phyloP scores from a whole-genome alignment of 2,329 filamentous ascomycete genomes.

The Aciculosporium take region DNA sequence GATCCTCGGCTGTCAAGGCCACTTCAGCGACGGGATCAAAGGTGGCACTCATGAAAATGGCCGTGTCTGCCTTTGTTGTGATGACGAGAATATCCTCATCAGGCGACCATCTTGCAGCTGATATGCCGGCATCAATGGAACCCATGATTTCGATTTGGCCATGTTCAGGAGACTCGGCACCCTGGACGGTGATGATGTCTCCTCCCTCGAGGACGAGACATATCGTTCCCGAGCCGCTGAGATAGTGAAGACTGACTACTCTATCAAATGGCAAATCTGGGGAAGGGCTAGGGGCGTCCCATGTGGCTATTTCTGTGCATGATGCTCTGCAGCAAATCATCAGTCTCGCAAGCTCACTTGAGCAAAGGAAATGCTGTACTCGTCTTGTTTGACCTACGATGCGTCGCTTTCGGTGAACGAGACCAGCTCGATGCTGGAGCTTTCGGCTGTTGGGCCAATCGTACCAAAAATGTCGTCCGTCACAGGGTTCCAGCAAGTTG shows the following conservation, averaged over 20 bases:
- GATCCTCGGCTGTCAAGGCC: slow-evolving; percentile 57
- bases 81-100: slow-evolving; percentile 85
- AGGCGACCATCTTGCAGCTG: slow-evolving; percentile 81
- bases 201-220: slow-evolving; percentile 80
- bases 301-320: slow-evolving; percentile 50
- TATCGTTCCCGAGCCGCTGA: slow-evolving; percentile 62
- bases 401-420: slow-evolving; percentile 33
- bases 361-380: neutral
- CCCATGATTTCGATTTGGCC: slow-evolving; percentile 89
- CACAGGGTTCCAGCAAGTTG: slow-evolving; percentile 73
- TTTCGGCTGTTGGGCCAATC: slow-evolving; percentile 62
- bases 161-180: slow-evolving; percentile 33
- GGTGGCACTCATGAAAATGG: slow-evolving; percentile 83
- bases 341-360: neutral
- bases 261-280: slow-evolving; percentile 63
- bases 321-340: slow-evolving; percentile 8
- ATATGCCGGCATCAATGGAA: slow-evolving; percentile 83
- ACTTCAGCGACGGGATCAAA: slow-evolving; percentile 76
- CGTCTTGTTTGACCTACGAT: slow-evolving; percentile 4
- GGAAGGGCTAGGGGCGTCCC: slow-evolving; percentile 73
- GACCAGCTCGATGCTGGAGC: slow-evolving; percentile 58
- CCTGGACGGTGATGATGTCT: slow-evolving; percentile 75
- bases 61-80: slow-evolving; percentile 61
- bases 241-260: slow-evolving; percentile 69
- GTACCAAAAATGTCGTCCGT: slow-evolving; percentile 68